phyloP scores from a whole-genome alignment of 164 flowering plant genomes.

The Macadamia tetraphylla region DNA sequence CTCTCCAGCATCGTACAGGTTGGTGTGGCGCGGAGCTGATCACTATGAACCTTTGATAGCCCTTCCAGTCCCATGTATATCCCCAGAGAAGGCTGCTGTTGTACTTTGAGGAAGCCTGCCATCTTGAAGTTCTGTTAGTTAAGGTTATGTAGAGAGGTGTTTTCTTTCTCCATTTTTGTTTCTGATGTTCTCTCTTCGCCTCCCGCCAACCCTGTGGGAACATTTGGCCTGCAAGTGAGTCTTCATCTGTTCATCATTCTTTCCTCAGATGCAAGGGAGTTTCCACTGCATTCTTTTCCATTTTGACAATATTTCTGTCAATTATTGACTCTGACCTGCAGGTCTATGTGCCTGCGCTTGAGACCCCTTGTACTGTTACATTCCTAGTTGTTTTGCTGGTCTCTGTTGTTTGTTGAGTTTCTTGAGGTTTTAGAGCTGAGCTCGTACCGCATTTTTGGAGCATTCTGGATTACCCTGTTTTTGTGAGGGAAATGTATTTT shows the following conservation, averaged over 20 bases:
- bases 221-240: constrained; percentile 18
- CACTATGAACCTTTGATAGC: constrained; percentile 95
- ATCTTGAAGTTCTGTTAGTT: constrained; percentile 35
- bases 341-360: constrained; percentile 23
- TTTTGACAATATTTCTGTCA: constrained; percentile 18
- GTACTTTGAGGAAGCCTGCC: constrained; percentile 44
- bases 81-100: constrained; percentile 76
- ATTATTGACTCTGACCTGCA: constrained; percentile 21
- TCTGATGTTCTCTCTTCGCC: too few relatives aligned
- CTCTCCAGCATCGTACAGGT: constrained; percentile 33
- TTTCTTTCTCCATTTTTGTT: constrained; percentile 1
- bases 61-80: constrained; percentile 37
- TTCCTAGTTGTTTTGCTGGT: constrained; percentile 19
- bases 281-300: constrained; percentile 18
- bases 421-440: constrained; percentile 11
- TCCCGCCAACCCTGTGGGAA: background rate
- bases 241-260: constrained; percentile 23
- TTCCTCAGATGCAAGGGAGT: constrained; percentile 24
- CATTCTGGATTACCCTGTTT: constrained; percentile 10
- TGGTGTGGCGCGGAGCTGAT: constrained; percentile 99
- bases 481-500: constrained; percentile 15
- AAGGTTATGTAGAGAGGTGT: constrained; percentile 25
- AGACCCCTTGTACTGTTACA: constrained; percentile 19
- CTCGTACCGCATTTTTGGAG: constrained; percentile 12
- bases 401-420: constrained; percentile 17